These are phyloP conservation scores for Hydnomerulius pinastri DNA, from an alignment of 768 basidiomycete species.

Conservation along the genomic window DNA sequence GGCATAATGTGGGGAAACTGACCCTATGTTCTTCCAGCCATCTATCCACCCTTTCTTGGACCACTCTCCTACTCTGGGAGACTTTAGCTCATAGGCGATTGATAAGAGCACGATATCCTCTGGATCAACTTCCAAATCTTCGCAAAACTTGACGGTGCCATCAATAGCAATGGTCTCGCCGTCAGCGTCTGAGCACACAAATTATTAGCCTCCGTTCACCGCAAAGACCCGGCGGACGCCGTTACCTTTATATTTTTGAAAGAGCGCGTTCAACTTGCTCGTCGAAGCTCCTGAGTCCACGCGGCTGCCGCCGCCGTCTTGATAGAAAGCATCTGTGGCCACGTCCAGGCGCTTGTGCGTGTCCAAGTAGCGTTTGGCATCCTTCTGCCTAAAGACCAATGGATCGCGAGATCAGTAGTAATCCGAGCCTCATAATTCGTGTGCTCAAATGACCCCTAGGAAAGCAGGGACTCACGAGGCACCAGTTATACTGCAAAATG, in stretches of 20 bases:
- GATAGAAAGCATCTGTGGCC: slow-evolving; percentile 76
- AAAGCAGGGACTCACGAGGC: slow-evolving; percentile 54
- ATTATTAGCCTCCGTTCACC: background rate
- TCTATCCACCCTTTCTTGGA: slow-evolving; percentile 70
- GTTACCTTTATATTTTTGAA: slow-evolving; percentile 70
- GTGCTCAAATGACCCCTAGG: background rate
- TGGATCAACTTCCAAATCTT: slow-evolving; percentile 67
- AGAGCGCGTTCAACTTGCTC: slow-evolving; percentile 56
- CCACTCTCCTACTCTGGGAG: slow-evolving; percentile 74
- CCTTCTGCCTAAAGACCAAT: slow-evolving; percentile 36
- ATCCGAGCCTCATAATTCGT: background rate
- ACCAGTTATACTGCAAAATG: slow-evolving; percentile 70
- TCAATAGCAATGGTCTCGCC: slow-evolving; percentile 69
- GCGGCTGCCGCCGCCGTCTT: slow-evolving; percentile 35
- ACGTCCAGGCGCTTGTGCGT: slow-evolving; percentile 68
- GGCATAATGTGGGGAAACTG: slow-evolving; percentile 24
- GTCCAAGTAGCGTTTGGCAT: slow-evolving; percentile 70
- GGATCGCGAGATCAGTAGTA: slow-evolving; percentile 2
- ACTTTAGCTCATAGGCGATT: slow-evolving; percentile 80
- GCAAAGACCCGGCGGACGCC: slow-evolving; percentile 6
- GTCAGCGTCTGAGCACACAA: slow-evolving; percentile 48
- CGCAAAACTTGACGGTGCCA: slow-evolving; percentile 78
- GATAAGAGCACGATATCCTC: slow-evolving; percentile 84
- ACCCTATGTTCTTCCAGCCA: slow-evolving; percentile 79
- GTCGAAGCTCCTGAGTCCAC: slow-evolving; percentile 40